Conservation (phyloP, 257 asterid genomes). For the Thymus mandschuricus region DNA sequence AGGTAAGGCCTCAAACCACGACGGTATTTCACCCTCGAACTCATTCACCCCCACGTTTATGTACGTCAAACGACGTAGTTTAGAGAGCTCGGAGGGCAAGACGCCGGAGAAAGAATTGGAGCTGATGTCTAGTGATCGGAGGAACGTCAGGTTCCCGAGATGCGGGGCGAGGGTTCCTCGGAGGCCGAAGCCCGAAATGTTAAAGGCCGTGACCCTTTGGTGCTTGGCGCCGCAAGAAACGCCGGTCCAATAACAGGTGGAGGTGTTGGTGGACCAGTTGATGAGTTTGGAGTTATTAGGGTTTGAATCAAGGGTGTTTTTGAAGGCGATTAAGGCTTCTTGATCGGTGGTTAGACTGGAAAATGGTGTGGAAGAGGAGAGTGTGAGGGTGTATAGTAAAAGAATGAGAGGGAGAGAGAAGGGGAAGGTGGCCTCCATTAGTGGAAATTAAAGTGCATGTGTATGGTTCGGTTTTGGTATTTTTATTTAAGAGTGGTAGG, state of each 20-base stretch:
- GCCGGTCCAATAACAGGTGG: too few relatives aligned
- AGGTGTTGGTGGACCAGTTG: too few relatives aligned
- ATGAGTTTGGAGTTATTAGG: too few relatives aligned
- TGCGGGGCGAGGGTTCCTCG: constrained; percentile 1
- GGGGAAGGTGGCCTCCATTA: background rate
- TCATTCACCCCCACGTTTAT: background rate
- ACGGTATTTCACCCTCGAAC: background rate
- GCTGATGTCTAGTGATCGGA: background rate
- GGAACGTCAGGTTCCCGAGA: constrained; percentile 14
- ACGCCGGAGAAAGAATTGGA: background rate
- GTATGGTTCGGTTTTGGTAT: too few relatives aligned
- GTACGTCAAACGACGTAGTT: background rate
- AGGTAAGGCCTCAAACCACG: background rate
- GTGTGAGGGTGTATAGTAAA: background rate
- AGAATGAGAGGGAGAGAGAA: background rate
- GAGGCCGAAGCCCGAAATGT: background rate
- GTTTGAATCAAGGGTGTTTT: too few relatives aligned
- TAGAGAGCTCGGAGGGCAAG: background rate
- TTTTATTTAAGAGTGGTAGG: too few relatives aligned
- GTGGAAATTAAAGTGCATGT: too few relatives aligned
- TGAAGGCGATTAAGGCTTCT: too few relatives aligned
- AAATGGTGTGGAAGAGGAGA: background rate
- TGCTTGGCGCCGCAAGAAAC: background rate
- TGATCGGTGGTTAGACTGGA: background rate
- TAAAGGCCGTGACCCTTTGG: background rate